Percentiles rank a stretch among this genome's conserved stretches.
Conservation (phyloP, 2,329 filamentous ascomycete species). For the Aspergillus awamori region DNA sequence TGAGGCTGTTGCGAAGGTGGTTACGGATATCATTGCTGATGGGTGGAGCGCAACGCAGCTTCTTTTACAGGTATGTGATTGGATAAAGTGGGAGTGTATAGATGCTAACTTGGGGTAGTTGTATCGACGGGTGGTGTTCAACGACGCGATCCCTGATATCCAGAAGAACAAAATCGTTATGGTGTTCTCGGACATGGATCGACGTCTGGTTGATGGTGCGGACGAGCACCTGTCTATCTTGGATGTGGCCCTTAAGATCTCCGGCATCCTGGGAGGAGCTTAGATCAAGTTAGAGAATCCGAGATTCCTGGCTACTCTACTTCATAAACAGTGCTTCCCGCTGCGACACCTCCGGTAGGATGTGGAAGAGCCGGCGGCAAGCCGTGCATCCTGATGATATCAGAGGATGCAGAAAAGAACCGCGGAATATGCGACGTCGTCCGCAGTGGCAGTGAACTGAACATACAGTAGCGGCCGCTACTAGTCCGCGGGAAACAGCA, state of each 20-base stretch:
- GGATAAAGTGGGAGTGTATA: conserved; percentile 6
- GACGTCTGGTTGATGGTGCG: conserved; percentile 88
- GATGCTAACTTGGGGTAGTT: conserved; percentile 19
- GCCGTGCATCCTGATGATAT: background rate
- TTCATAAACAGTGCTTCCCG: background rate
- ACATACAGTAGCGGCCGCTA: background rate
- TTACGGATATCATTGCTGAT: conserved; percentile 91
- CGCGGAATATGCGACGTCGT: background rate
- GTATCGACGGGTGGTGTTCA: conserved; percentile 79
- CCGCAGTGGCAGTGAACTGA: background rate
- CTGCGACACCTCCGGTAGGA: background rate
- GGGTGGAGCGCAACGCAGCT: conserved; percentile 95
- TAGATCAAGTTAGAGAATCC: conserved; percentile 8
- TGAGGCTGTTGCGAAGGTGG: conserved; percentile 71
- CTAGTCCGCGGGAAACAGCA: background rate
- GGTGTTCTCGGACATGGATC: conserved; percentile 91
- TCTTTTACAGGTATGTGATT: conserved; percentile 67
- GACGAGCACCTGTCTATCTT: conserved; percentile 93
- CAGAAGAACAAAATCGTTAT: conserved; percentile 90
- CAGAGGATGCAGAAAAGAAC: background rate
- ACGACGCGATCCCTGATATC: conserved; percentile 78
- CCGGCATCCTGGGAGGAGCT: conserved; percentile 62
- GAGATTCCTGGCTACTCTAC: background rate
- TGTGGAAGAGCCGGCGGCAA: background rate
- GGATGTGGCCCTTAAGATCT: conserved; percentile 80